Percentiles rank a stretch among this genome's conserved stretches.
These are phyloP conservation scores for Ogataea pilisensis DNA, from an alignment of 805 yeast genomes.

Conservation along the genomic window DNA sequence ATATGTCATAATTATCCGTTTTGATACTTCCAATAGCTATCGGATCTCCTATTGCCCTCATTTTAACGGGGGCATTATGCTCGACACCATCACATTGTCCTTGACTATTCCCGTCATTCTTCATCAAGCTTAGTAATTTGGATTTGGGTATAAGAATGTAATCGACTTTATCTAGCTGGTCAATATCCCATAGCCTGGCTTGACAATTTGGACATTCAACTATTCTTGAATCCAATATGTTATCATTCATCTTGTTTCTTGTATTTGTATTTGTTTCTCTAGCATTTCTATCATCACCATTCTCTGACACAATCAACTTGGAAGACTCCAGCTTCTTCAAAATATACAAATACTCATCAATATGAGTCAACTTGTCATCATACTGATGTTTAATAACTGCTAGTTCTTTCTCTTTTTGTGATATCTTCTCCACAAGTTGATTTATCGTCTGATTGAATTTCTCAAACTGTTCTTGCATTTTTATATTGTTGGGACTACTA, in stretches of 20 bases:
- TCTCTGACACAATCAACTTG: too few species aligned
- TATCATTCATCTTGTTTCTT: background rate
- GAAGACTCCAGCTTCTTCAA: background rate
- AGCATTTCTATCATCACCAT: too few species aligned
- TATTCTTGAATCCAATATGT: background rate
- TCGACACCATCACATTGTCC: too few species aligned
- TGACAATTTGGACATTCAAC: slow-evolving; percentile 14
- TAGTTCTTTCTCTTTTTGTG: slow-evolving; percentile 37
- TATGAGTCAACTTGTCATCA: slow-evolving; percentile 10
- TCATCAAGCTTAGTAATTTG: too few species aligned
- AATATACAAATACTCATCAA: slow-evolving; percentile 21
- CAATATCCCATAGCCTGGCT: slow-evolving; percentile 8
- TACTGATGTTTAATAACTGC: slow-evolving; percentile 27
- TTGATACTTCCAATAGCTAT: background rate
- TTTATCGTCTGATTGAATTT: slow-evolving; percentile 11
- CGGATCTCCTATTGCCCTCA: too few species aligned
- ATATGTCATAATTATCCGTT: too few species aligned
- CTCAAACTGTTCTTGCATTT: background rate
- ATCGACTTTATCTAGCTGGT: slow-evolving; percentile 7
- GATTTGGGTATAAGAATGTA: slow-evolving; percentile 23
- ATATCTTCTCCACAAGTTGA: slow-evolving; percentile 34
- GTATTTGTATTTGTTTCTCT: too few species aligned
- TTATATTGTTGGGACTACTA: background rate
- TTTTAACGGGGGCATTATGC: too few species aligned
- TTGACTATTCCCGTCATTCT: too few species aligned